Conservation (phyloP, 805 yeast genomes). For the Clavispora asparagi region DNA sequence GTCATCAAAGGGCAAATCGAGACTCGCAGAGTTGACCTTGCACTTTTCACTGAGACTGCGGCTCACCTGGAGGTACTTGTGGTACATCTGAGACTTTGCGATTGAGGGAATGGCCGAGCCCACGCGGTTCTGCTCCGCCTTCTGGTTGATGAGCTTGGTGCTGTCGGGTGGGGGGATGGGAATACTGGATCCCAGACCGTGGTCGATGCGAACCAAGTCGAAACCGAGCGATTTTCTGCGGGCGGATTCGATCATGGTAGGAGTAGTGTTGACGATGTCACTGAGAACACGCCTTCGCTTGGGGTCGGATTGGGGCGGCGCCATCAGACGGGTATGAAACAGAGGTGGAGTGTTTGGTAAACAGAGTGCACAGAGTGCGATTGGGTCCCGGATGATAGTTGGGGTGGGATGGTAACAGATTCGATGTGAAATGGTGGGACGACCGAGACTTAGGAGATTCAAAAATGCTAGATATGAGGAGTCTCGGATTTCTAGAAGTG, state of each 20-base stretch:
- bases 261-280: constrained; percentile 11
- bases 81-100: constrained; percentile 5
- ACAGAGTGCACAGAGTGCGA: constrained; percentile 1
- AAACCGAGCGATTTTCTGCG: constrained; percentile 17
- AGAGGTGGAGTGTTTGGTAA: constrained; percentile 1
- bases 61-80: constrained; percentile 10
- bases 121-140: neutral
- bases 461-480: too few species aligned
- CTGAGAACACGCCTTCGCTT: constrained; percentile 16
- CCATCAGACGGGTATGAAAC: neutral
- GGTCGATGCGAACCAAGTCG: constrained; percentile 15
- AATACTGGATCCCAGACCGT: neutral
- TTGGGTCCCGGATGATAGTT: too few species aligned
- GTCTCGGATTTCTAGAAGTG: too few species aligned
- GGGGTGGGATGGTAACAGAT: too few species aligned
- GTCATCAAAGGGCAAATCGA: neutral
- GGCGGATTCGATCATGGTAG: neutral
- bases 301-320: neutral
- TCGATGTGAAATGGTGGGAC: too few species aligned
- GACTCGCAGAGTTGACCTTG: constrained; percentile 1
- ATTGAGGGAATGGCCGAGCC: constrained; percentile 12
- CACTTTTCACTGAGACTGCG: constrained; percentile 11
- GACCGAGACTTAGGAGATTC: too few species aligned
- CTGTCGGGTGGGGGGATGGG: constrained; percentile 1
- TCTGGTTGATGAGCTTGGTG: neutral